Evolutionary conservation across 2,329 filamentous ascomycete species (phyloP), one percentile per base, ranked within the genome.

Genomic region (Lecanicillium sp.): DNA sequence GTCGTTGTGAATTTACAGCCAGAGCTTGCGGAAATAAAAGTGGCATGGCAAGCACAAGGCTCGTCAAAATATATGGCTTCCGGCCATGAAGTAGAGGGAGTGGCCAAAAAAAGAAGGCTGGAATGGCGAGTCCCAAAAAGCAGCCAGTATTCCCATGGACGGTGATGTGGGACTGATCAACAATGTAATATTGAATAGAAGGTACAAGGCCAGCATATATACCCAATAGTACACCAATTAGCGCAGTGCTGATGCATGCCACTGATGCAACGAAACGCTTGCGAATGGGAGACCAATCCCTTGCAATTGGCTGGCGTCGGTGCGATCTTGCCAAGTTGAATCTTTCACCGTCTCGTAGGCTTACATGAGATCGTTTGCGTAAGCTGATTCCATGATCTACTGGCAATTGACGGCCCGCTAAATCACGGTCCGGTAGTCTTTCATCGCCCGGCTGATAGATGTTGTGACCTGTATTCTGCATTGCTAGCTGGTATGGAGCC

Each of bases 181-280:
- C 78, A 46, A 89, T 75, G 49, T 79, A 80, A 55, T 87, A 87
- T 53, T 88, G 84, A 18, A 89, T 85, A 4, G 79, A 76, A n/a
- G 84, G 83, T 1, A 87, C 83, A 48, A 87, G 72, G 3, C 84
- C 85, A 39, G 82, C 80, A 54, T 88, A 90, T 17, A 88, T 82
- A 1, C 85, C 84, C 41, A 86, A 65, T 17, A 87, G 66, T 18
- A 84, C 63, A 0, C 84, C 84, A 33, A 88, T 68, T 39, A 87
- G 64, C 12, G 80, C 77, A 5, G 84, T 87, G 49, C 84, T 87
- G 47, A 82, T 63, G 53, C 85, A 89, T 9, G 82, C 78, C 42
- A 87, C 74, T 4, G 69, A 59, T 4, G 85, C 84, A 17, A 78
- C 73, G 44, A 84, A 75, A 43, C 81, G 66, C 58, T 89, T 90